A percentile compares a stretch with the other conserved stretches of the same genome.
phyloP scores from a whole-genome alignment of 2,329 filamentous ascomycete genomes.

The Onygenales sp. region DNA sequence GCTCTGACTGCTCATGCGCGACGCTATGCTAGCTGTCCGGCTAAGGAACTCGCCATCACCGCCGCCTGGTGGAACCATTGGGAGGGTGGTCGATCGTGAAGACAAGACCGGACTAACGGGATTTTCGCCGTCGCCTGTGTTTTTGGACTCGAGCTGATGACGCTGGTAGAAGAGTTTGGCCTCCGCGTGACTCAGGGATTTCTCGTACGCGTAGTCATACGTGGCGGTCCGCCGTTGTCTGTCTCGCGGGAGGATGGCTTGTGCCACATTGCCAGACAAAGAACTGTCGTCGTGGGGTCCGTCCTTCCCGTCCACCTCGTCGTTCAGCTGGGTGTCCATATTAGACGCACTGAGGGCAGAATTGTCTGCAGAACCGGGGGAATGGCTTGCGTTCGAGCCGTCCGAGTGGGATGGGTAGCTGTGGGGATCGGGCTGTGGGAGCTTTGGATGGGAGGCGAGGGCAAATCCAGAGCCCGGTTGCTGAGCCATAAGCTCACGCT shows the following conservation, averaged over 20 bases:
- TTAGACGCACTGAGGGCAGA: background rate
- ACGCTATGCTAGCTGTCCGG: slow-evolving; percentile 17
- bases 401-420: background rate
- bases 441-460: background rate
- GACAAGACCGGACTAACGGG: slow-evolving; percentile 26
- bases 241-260: slow-evolving; percentile 28
- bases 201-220: slow-evolving; percentile 89
- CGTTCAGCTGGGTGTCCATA: background rate
- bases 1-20: slow-evolving; percentile 14
- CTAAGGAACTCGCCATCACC: slow-evolving; percentile 10
- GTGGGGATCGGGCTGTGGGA: background rate
- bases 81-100: slow-evolving; percentile 21
- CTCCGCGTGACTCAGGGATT: slow-evolving; percentile 87
- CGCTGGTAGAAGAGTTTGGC: slow-evolving; percentile 94
- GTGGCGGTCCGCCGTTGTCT: slow-evolving; percentile 64
- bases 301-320: slow-evolving; percentile 1
- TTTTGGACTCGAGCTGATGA: slow-evolving; percentile 57
- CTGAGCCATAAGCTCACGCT: background rate
- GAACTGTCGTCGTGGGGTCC: slow-evolving; percentile 4
- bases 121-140: slow-evolving; percentile 22
- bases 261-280: slow-evolving; percentile 1
- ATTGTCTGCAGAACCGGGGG: background rate
- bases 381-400: background rate
- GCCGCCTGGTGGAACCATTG: slow-evolving; percentile 7
- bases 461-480: background rate